These are phyloP conservation scores for Geotrichum carabidarum DNA, from an alignment of 1,139 yeast genomes.

Conservation along the genomic window DNA sequence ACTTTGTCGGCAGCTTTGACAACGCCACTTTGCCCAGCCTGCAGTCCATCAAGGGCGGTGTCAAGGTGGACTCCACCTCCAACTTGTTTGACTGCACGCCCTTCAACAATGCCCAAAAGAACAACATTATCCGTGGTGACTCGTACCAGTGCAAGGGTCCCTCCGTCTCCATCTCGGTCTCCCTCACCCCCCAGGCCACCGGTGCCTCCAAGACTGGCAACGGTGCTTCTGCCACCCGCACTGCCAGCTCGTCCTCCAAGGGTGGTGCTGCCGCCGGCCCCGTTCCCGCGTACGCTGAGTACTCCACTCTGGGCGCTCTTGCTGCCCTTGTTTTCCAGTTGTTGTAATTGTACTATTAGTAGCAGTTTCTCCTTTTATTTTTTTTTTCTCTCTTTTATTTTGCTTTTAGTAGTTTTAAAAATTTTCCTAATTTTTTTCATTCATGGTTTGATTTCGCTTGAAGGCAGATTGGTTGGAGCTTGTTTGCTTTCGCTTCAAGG, in stretches of 20 bases:
- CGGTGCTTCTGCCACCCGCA: constrained; percentile 27
- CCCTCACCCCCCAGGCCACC: constrained; percentile 28
- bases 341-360: constrained; percentile 13
- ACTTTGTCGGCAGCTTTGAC: constrained; percentile 71
- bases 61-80: constrained; percentile 63
- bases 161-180: constrained; percentile 52
- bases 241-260: constrained; percentile 38
- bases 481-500: no score
- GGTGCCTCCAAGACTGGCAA: constrained; percentile 24
- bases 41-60: constrained; percentile 85
- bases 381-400: no score
- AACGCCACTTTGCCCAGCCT: constrained; percentile 70
- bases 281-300: constrained; percentile 37
- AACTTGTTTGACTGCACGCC: constrained; percentile 76
- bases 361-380: not conserved
- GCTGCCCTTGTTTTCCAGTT: constrained; percentile 38
- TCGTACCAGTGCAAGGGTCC: constrained; percentile 76
- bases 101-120: constrained; percentile 50
- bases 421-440: not conserved
- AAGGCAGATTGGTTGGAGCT: no score
- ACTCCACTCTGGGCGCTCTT: constrained; percentile 33
- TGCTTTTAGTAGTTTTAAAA: constrained; percentile 26
- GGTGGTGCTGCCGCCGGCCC: constrained; percentile 43
- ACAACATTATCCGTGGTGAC: constrained; percentile 87
- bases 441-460: no score